These are phyloP conservation scores for Cyberlindnera petersonii DNA, from an alignment of 805 yeast genomes.

Conservation along the genomic window DNA sequence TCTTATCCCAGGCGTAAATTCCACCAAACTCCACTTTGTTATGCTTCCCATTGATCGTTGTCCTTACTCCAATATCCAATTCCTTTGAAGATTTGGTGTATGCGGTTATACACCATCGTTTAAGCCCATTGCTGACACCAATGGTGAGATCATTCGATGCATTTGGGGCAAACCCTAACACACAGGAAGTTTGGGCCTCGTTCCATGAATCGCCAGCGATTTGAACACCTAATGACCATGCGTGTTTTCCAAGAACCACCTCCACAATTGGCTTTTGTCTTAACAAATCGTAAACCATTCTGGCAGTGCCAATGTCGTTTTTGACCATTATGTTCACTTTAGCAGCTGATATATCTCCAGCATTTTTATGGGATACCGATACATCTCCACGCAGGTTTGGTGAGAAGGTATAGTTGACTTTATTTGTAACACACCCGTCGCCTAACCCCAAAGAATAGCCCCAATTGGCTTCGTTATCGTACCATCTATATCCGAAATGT, in stretches of 20 bases:
- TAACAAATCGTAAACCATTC: constrained; percentile 3
- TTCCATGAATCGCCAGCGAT: neutral
- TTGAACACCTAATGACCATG: constrained; percentile 5
- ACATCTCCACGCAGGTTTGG: constrained; percentile 2
- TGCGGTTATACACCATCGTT: neutral
- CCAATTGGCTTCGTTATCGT: constrained; percentile 2
- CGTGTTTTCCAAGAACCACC: neutral
- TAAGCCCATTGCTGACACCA: neutral
- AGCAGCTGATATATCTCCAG: neutral
- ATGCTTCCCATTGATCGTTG: neutral
- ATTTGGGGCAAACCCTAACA: neutral
- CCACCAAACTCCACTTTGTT: constrained; percentile 5
- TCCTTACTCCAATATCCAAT: constrained; percentile 3
- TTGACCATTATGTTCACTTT: constrained; percentile 1
- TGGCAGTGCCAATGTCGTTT: neutral
- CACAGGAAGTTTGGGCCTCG: neutral
- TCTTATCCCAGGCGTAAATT: constrained; percentile 1
- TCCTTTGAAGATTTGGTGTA: neutral
- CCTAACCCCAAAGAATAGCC: constrained; percentile 8
- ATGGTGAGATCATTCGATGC: constrained; percentile 1
- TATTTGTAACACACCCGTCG: constrained; percentile 1
- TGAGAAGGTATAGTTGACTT: constrained; percentile 5
- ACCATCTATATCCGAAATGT: constrained; percentile 8
- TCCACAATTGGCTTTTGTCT: constrained; percentile 2
- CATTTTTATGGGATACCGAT: neutral